A percentile compares a stretch with the other conserved stretches of the same genome.
phyloP scores from a whole-genome alignment of 2,329 filamentous ascomycete species.

The Sarocladium oryzae region DNA sequence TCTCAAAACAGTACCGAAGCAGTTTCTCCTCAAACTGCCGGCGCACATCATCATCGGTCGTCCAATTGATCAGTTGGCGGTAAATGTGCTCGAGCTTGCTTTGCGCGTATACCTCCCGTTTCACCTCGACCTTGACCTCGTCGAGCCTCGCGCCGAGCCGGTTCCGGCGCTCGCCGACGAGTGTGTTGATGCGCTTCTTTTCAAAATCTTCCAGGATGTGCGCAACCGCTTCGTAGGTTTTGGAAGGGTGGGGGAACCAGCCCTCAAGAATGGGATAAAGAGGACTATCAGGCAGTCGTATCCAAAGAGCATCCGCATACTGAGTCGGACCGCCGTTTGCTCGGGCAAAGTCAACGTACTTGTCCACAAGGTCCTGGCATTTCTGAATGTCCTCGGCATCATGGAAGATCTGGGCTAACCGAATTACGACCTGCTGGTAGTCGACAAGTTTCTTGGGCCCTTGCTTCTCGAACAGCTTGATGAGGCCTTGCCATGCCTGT shows the following conservation, averaged over 20 bases:
- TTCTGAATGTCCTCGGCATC: slow-evolving; percentile 58
- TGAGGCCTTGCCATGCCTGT: slow-evolving; percentile 87
- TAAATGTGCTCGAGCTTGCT: slow-evolving; percentile 80
- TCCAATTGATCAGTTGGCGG: slow-evolving; percentile 82
- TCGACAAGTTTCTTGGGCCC: slow-evolving; percentile 60
- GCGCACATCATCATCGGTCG: slow-evolving; percentile 74
- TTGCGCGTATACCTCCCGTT: slow-evolving; percentile 69
- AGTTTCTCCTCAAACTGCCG: slow-evolving; percentile 87
- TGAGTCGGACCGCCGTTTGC: slow-evolving; percentile 65
- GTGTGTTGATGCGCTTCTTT: slow-evolving; percentile 78
- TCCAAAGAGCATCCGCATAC: slow-evolving; percentile 67
- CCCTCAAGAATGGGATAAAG: slow-evolving; percentile 81
- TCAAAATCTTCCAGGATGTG: slow-evolving; percentile 82
- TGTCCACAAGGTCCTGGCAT: slow-evolving; percentile 65
- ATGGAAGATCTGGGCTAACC: slow-evolving; percentile 68
- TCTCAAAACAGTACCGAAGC: slow-evolving; percentile 72
- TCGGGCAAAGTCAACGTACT: slow-evolving; percentile 69
- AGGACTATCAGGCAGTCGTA: slow-evolving; percentile 73
- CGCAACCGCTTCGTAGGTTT: slow-evolving; percentile 75
- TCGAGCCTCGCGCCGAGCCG: slow-evolving; percentile 77
- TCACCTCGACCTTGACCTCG: slow-evolving; percentile 81
- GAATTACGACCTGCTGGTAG: slow-evolving; percentile 68
- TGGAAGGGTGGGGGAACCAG: slow-evolving; percentile 68
- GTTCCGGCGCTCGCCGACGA: slow-evolving; percentile 84
- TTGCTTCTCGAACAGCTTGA: slow-evolving; percentile 79